Evolutionary conservation across 2,329 filamentous ascomycete species (phyloP).

Genomic region (Colletotrichum caudatum): DNA sequence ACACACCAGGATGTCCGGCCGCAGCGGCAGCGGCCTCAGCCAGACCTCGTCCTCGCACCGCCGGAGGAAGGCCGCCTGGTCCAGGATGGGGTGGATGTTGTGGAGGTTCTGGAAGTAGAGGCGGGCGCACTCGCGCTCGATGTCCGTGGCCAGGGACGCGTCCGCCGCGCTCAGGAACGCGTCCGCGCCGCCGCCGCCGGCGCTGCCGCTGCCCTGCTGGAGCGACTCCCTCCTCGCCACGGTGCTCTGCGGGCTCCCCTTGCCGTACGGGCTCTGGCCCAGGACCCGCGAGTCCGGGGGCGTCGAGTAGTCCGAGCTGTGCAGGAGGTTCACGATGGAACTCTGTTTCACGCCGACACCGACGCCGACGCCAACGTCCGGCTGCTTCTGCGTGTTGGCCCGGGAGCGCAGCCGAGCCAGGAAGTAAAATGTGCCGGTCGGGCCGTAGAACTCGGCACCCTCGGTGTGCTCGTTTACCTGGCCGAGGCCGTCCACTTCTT

Average conservation of each 20-base stretch:
- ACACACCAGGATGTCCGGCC: background rate
- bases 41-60: conserved; percentile 42
- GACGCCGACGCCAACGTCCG: background rate
- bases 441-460: conserved; percentile 40
- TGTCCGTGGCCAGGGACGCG: conserved; percentile 26
- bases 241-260: conserved; percentile 22
- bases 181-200: background rate
- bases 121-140: conserved; percentile 43
- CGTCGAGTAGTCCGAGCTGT: conserved; percentile 43
- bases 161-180: background rate
- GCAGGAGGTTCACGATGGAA: conserved; percentile 42
- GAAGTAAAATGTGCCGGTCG: conserved; percentile 41
- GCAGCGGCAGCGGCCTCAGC: conserved; percentile 14
- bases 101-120: conserved; percentile 45
- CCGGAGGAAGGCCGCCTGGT: conserved; percentile 37
- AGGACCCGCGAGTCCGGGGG: conserved; percentile 29
- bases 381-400: conserved; percentile 34
- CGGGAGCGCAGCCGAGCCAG: conserved; percentile 35
- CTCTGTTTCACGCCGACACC: conserved; percentile 21
- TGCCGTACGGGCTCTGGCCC: conserved; percentile 20
- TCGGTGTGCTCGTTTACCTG: conserved; percentile 40
- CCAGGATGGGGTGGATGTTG: conserved; percentile 44
- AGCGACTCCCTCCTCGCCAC: conserved; percentile 11
- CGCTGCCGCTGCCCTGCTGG: background rate
- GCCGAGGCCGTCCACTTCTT: conserved; percentile 39